Conservation (phyloP, 768 basidiomycete species). For the Solioccasus polychromus region DNA sequence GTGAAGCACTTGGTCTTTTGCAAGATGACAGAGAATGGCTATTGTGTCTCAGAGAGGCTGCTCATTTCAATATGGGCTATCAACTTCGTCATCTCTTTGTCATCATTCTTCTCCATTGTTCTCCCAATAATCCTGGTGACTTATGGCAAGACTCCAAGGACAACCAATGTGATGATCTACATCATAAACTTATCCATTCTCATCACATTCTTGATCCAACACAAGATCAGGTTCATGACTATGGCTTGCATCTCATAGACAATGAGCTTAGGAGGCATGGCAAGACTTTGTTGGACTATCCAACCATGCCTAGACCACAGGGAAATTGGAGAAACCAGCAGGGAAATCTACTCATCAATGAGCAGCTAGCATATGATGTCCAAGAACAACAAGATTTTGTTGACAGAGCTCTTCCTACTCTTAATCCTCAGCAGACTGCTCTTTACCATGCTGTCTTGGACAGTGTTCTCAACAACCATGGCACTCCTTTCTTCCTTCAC, state of each 20-base stretch:
- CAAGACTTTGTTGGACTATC: neutral
- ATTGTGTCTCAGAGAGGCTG: conserved; percentile 40
- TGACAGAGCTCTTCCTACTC: conserved; percentile 5
- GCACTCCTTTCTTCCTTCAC: conserved; percentile 36
- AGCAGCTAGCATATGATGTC: conserved; percentile 4
- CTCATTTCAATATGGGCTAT: conserved; percentile 35
- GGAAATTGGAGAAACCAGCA: conserved; percentile 15
- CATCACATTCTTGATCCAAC: neutral
- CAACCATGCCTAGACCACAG: neutral
- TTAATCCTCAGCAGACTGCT: conserved; percentile 34
- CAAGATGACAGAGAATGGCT: conserved; percentile 49
- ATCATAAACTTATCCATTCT: neutral
- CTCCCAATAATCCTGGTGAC: conserved; percentile 28
- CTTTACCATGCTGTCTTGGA: neutral
- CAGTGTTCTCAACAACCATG: neutral
- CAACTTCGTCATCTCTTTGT: conserved; percentile 16
- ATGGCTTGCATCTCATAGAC: conserved; percentile 1
- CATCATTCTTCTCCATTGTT: conserved; percentile 19
- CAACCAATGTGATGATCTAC: conserved; percentile 9
- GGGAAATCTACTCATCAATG: conserved; percentile 17
- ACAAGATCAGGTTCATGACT: neutral
- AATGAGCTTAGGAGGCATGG: neutral
- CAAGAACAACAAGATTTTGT: conserved; percentile 31
- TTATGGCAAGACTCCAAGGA: neutral
- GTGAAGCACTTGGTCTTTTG: conserved; percentile 39